These are phyloP conservation scores for Adansonia madagascariensis DNA, from an alignment of 441 rosid genomes.

Conservation along the genomic window DNA sequence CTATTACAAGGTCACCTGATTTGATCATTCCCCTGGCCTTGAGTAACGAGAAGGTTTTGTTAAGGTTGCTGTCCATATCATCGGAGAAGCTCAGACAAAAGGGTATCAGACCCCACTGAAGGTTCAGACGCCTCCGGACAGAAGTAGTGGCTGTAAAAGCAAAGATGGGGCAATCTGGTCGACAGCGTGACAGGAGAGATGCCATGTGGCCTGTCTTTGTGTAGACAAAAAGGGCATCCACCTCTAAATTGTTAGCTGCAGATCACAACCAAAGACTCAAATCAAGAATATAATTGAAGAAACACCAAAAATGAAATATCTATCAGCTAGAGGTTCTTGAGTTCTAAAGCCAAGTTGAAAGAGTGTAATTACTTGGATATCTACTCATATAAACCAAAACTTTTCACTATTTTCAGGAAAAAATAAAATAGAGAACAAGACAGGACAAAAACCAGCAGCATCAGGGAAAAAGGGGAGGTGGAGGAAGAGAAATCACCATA, in stretches of 20 bases:
- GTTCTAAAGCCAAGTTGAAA: background rate
- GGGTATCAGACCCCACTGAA: slow-evolving; percentile 98
- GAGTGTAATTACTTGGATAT: too few species aligned
- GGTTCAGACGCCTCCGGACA: slow-evolving; percentile 80
- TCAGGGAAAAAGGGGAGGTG: background rate
- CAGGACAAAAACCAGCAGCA: background rate
- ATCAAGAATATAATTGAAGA: slow-evolving; percentile 7
- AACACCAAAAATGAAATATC: background rate
- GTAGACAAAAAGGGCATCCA: slow-evolving; percentile 94
- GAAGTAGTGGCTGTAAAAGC: slow-evolving; percentile 84
- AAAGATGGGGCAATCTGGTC: slow-evolving; percentile 95
- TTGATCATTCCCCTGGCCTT: slow-evolving; percentile 96
- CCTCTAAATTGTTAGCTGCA: slow-evolving; percentile 92
- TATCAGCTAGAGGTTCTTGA: background rate
- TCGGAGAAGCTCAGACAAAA: slow-evolving; percentile 90
- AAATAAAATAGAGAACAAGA: background rate
- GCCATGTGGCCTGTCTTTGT: slow-evolving; percentile 95
- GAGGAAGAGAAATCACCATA: too few species aligned
- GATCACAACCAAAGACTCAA: slow-evolving; percentile 21
- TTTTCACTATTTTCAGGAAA: background rate
- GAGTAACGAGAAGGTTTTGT: slow-evolving; percentile 87
- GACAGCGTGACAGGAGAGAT: slow-evolving; percentile 84
- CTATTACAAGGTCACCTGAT: slow-evolving; percentile 94
- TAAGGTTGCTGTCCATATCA: slow-evolving; percentile 94
- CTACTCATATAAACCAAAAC: background rate